These are phyloP conservation scores for Penicillium cataractarum DNA, from an alignment of 495 filamentous ascomycete genomes.

Conservation along the genomic window DNA sequence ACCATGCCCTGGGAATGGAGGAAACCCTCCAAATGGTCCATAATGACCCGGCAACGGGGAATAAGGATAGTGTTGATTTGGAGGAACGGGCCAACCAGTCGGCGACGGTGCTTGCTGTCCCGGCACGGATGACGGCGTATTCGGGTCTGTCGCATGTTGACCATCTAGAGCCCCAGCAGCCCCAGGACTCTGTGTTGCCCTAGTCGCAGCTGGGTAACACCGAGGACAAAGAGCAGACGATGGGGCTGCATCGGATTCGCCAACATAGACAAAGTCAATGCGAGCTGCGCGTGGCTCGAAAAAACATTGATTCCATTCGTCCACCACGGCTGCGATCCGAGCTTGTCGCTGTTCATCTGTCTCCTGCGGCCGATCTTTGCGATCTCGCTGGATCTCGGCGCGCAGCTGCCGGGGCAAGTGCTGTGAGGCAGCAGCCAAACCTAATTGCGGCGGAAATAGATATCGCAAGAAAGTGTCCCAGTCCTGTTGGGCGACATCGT, in stretches of 20 bases:
- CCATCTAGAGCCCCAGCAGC: constrained; percentile 13
- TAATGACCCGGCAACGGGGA: constrained; percentile 23
- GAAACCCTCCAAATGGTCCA: constrained; percentile 17
- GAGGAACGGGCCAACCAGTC: constrained; percentile 23
- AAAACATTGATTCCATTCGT: constrained; percentile 58
- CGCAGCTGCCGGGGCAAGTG: constrained; percentile 45
- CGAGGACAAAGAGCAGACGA: constrained; percentile 46
- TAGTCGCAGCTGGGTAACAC: constrained; percentile 50
- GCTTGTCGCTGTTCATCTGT: constrained; percentile 45
- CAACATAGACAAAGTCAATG: constrained; percentile 45
- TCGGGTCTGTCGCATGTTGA: constrained; percentile 12
- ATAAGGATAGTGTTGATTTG: constrained; percentile 24
- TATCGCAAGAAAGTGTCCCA: constrained; percentile 57
- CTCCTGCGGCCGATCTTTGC: constrained; percentile 48
- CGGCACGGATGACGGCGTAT: constrained; percentile 18
- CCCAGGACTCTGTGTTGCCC: constrained; percentile 28
- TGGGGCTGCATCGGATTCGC: constrained; percentile 43
- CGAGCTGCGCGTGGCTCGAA: constrained; percentile 47
- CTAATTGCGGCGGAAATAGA: constrained; percentile 48
- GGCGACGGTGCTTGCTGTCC: constrained; percentile 24
- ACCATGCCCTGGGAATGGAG: constrained; percentile 17
- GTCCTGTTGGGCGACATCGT: constrained; percentile 51
- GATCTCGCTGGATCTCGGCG: constrained; percentile 47
- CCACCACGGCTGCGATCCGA: constrained; percentile 47
- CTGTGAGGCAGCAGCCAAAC: constrained; percentile 43